Evolutionary conservation across 768 basidiomycete species (phyloP), one percentile per base, ranked within the genome.

Genomic region (Tephrocybe rancida): DNA sequence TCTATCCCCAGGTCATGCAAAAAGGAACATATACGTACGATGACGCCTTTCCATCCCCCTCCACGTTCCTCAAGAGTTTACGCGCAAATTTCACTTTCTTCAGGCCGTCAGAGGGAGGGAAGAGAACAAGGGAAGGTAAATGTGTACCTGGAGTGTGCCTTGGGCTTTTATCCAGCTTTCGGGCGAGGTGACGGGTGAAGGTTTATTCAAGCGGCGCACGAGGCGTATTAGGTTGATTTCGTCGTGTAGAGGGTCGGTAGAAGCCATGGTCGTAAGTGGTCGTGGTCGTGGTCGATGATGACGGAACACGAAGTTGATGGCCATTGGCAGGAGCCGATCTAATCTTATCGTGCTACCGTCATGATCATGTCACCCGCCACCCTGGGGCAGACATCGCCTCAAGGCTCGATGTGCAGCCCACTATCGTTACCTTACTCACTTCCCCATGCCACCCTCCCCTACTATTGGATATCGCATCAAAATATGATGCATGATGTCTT

Each of bases 151-250:
- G 14, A 86, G 61, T 16, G 74, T 73, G 16, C 74, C 74, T 50
- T 82, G 79, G 0, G 80, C 79, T 56, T 78, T 83, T 27, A 88
- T 71, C 84, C 84, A 86, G 0, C 72, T 67, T 29, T 59, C 57
- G 1, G 60, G 52, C 25, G 60, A 52, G 22, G 13, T 52, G 58
- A 50, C 69, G 0, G 81, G 67, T 9, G 78, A 74, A 60, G 79
- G n/a, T n/a, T n/a, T 82, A 52, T 90, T 86, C 0, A 92, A 76
- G 50, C 83, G 67, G 39, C 78, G 74, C 4, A 90, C 67, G 6
- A 91, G 76, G 44, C 86, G 77, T 9, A 70, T 69, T 8, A 91
- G 73, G 67, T 91, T 91, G 11, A 91, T 81, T 58, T 81, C 79
- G 70, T 91, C 86, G 53, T 88, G 88, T 14, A 52, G 34, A 1